Evolutionary conservation across 1,139 yeast species (phyloP), one percentile per base, ranked within the genome.

Genomic region (Suhomyces bokatorum): DNA sequence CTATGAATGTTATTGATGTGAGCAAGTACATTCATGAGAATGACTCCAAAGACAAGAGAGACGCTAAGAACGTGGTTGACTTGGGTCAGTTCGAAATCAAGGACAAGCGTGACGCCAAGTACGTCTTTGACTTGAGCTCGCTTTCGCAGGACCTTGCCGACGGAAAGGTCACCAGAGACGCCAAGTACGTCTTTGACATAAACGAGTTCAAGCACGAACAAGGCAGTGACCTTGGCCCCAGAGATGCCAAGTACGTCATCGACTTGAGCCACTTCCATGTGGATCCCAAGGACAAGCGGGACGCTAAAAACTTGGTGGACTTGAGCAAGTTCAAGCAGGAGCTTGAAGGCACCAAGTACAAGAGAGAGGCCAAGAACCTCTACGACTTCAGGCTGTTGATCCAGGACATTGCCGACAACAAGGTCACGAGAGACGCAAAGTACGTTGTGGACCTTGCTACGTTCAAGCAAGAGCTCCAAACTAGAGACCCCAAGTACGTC

Each of bases 201-300:
- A 16, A 14, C 15, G 16, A 34, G 2, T 24, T 20, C 22, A 34
- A 16, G 12, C 14, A 17, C 27, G 14, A 20, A 22, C 35, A 32
- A 35, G 17, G 44, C 47, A 43, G 38, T 7, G 24, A 20, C 24
- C 24, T 20, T 20, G 24, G 24, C 9, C 24, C 24, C 24, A 20
- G 53, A 28, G 54, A 48, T 5, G 46, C 62, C 27, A 57, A 56
- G 35, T 54, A 58, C 37, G 53, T 57, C 20, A 46, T 53, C 27
- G 48, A 57, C 40, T 51, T 64, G 39, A 46, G 54, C 22, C 48
- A 53, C 17, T 51, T 60, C 30, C 24, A 35, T 3, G 16, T 32
- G 29, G 39, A 35, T 8, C 12, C 30, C 13, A 38, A 41, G 6
- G 35, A 42, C 28, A 42, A 26, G n/a, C 29, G 48, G 32, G 44